Evolutionary conservation across 345 rosid species (phyloP).

Genomic region (Brassica rapa): DNA sequence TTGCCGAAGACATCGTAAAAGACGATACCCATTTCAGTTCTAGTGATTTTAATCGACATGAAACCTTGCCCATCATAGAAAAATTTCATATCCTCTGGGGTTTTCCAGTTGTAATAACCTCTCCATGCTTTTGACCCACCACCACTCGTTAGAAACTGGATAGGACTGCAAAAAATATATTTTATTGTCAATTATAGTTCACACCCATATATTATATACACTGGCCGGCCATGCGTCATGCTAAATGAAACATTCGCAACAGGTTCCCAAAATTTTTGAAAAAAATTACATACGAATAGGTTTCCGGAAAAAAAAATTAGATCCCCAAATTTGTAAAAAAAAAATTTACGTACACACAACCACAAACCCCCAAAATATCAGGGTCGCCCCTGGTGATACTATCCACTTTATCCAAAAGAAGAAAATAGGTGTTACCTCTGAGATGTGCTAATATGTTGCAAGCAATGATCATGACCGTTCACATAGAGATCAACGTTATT

Average conservation of each 20-base stretch:
- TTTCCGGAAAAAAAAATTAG: too few relatives aligned
- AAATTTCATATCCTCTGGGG: conserved; percentile 31
- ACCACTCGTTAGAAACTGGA: conserved; percentile 50
- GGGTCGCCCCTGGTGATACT: too few relatives aligned
- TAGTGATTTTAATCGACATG: conserved; percentile 38
- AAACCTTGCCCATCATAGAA: conserved; percentile 55
- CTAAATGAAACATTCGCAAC: too few relatives aligned
- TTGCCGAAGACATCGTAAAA: conserved; percentile 42
- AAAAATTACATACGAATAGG: too few relatives aligned
- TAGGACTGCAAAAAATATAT: conserved; percentile 11
- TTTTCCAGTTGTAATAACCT: conserved; percentile 36
- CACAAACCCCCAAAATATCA: too few relatives aligned
- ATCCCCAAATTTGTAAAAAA: too few relatives aligned
- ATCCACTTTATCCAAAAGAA: background rate
- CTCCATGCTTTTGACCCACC: conserved; percentile 59
- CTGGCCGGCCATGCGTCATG: too few relatives aligned
- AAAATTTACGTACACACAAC: too few relatives aligned
- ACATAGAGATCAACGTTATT: conserved; percentile 52
- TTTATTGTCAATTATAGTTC: background rate
- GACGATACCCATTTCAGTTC: conserved; percentile 1
- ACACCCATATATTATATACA: background rate
- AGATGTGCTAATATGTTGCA: conserved; percentile 50
- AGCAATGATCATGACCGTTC: conserved; percentile 67
- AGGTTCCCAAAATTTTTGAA: too few relatives aligned
- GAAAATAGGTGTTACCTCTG: conserved; percentile 37